Base-by-base conservation (phyloP, 2,329 filamentous ascomycete species). In the Gaeumannomyces sp. region DNA sequence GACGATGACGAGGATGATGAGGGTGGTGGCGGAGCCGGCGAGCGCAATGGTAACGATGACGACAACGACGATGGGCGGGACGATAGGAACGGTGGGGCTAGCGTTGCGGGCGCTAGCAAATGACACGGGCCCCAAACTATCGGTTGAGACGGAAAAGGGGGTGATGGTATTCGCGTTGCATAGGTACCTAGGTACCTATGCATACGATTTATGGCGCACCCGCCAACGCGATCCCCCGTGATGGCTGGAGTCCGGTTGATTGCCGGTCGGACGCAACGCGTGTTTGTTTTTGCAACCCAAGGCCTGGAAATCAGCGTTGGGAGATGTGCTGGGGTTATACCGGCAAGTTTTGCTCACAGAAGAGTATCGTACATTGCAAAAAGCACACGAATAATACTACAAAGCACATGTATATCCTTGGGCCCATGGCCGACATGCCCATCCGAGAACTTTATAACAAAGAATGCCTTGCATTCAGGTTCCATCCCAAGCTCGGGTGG, bases 1-100 rank as follows among this genome's bases (percentile, higher is more conserved):
- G 68, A 71, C 5, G 70, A 72, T 0, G 70, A 72, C 1, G 73
- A 73, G 2, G 73, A 73, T 14, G 73, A 73, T 2, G 73, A 72
- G 1, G 71, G 71, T 1, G 70, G 71, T 4, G 71, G 72, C 1
- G 70, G n/a, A n/a, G 56, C 4, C 28, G 19, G 38, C 19, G 56
- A 22, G 19, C 16, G 28, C 56, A 27, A 29, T 22, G 16, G n/a
- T 27, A 28, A 58, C n/a, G 56, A 58, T 13, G 25, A 58, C 56
- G 56, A 29, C 56, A n/a, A 28, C 56, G 25, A 19, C 56, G 56
- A 58, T 27, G 19, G 22, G 1, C 19, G 14, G n/a, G 56, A 58
- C n/a, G 56, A 58, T 27, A 58, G 27, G 56, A 58, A 45, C 38
- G 38, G 38, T 7, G 38, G 38, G 4, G 38, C 38, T 45, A 45